Percentiles rank a stretch among this genome's conserved stretches.
phyloP scores from a whole-genome alignment of 2,329 filamentous ascomycete species.

The Fusarium brevicatenulatum region DNA sequence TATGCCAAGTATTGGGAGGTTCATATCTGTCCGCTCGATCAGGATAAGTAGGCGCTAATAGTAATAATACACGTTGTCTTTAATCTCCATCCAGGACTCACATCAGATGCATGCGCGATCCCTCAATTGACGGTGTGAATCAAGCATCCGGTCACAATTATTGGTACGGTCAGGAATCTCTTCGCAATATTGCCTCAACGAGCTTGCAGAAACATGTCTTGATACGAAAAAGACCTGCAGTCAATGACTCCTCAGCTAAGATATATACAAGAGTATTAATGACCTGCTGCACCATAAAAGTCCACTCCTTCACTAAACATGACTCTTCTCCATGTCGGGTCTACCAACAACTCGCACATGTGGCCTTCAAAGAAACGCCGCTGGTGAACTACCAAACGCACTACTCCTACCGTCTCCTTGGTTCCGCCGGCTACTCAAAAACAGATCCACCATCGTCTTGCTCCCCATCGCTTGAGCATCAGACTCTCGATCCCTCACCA shows the following conservation, averaged over 20 bases:
- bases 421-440: constrained; percentile 60
- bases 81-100: too few species aligned
- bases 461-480: constrained; percentile 55
- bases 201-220: background rate
- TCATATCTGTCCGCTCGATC: constrained; percentile 50
- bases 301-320: background rate
- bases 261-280: constrained; percentile 20
- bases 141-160: background rate
- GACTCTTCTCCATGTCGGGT: background rate
- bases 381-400: constrained; percentile 43
- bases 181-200: background rate
- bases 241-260: constrained; percentile 5
- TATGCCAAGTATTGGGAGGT: constrained; percentile 55
- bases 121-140: too few species aligned
- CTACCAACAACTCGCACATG: background rate
- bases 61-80: background rate
- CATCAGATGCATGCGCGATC: too few species aligned
- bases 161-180: too few species aligned
- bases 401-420: constrained; percentile 51
- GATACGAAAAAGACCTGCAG: background rate
- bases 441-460: constrained; percentile 64
- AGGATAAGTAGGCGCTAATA: constrained; percentile 1
- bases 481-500: constrained; percentile 15
- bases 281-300: background rate
- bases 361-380: constrained; percentile 47